Conservation (phyloP, 495 filamentous ascomycete species). For the Trichocladium antarcticum region DNA sequence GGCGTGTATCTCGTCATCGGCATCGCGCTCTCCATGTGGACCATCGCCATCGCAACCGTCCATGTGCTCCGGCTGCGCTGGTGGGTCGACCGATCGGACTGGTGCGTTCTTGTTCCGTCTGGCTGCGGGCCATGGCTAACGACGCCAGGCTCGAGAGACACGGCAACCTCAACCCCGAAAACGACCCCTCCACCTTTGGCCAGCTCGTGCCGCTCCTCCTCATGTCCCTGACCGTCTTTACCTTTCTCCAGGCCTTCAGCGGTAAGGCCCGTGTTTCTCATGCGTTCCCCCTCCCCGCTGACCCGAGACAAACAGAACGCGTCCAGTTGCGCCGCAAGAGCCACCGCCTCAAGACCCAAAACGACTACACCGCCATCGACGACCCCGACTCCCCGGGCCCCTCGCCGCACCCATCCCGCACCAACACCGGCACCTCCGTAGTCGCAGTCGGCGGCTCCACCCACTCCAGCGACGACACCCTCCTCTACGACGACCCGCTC, state of each 20-base stretch:
- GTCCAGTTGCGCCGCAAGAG: too few species aligned
- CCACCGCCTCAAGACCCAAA: too few species aligned
- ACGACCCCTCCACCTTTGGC: constrained; percentile 30
- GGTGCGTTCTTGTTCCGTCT: constrained; percentile 10
- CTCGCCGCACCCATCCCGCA: too few species aligned
- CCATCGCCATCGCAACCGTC: constrained; percentile 11
- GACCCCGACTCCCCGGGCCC: too few species aligned
- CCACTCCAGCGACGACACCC: too few species aligned
- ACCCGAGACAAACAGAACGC: too few species aligned
- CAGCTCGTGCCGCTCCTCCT: constrained; percentile 32
- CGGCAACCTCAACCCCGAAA: constrained; percentile 19
- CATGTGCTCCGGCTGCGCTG: constrained; percentile 22
- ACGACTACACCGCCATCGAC: too few species aligned
- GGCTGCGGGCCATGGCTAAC: neutral
- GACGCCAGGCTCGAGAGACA: constrained; percentile 4
- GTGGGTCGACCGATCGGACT: constrained; percentile 24
- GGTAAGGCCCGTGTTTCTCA: constrained; percentile 13
- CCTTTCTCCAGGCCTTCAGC: constrained; percentile 27
- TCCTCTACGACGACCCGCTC: too few species aligned
- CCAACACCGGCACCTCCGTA: too few species aligned
- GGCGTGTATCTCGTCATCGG: constrained; percentile 19
- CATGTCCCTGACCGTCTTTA: constrained; percentile 26
- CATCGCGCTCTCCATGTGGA: constrained; percentile 14
- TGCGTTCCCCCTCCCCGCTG: neutral
- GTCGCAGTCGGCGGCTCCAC: too few species aligned